Percentiles rank a stretch among this genome's conserved stretches.
phyloP scores from a whole-genome alignment of 192 early-diverging fungal species.

The Gryganskiella cystojenkinii region DNA sequence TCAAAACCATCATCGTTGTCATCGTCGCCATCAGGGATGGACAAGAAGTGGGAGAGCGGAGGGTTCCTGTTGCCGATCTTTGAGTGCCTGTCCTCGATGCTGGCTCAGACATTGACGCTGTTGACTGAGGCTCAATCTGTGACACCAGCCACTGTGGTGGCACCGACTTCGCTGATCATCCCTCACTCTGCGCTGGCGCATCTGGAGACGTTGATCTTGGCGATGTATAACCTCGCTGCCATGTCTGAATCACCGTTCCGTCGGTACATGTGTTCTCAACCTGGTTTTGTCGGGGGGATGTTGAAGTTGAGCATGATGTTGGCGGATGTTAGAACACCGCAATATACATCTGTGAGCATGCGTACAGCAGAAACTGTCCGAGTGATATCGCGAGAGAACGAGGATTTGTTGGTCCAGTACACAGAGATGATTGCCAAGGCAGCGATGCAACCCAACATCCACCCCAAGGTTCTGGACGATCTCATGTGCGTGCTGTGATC shows the following conservation, averaged over 20 bases:
- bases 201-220: slow-evolving; percentile 64
- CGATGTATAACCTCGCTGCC: slow-evolving; percentile 59
- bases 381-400: slow-evolving; percentile 44
- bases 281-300: slow-evolving; percentile 44
- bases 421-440: slow-evolving; percentile 50
- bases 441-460: slow-evolving; percentile 44
- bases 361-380: slow-evolving; percentile 46
- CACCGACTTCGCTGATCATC: slow-evolving; percentile 12
- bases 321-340: slow-evolving; percentile 39
- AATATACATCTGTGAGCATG: slow-evolving; percentile 41
- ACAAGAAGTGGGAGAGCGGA: slow-evolving; percentile 36
- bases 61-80: slow-evolving; percentile 46
- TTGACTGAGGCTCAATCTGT: slow-evolving; percentile 19
- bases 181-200: slow-evolving; percentile 56
- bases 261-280: slow-evolving; percentile 41
- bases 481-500: slow-evolving; percentile 44
- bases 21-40: neutral
- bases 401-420: slow-evolving; percentile 45
- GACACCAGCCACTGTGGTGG: too few species aligned
- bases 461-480: slow-evolving; percentile 42
- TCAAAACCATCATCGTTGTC: neutral
- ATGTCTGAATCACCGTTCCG: slow-evolving; percentile 40
- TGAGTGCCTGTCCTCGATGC: slow-evolving; percentile 47
- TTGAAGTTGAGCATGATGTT: slow-evolving; percentile 35
- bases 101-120: slow-evolving; percentile 30